These are phyloP conservation scores for Cladosporium halotolerans DNA, from an alignment of 2,329 filamentous ascomycete genomes.

Conservation along the genomic window DNA sequence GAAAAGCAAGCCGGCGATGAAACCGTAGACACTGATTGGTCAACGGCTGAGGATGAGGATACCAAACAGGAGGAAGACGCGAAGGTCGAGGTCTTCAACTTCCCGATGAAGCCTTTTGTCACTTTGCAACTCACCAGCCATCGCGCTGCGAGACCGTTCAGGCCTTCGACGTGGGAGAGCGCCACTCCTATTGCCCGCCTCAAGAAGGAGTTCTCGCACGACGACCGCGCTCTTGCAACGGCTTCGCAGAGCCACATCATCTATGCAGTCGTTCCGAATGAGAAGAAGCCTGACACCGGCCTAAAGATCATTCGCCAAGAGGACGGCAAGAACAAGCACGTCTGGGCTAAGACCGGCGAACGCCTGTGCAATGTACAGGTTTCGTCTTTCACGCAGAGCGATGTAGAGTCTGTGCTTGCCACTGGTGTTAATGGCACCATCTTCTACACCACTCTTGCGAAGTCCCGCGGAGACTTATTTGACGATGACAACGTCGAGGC, in stretches of 20 bases:
- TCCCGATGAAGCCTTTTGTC: slow-evolving; percentile 94
- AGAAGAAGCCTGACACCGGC: slow-evolving; percentile 67
- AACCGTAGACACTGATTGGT: slow-evolving; percentile 66
- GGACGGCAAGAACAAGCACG: slow-evolving; percentile 82
- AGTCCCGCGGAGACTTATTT: slow-evolving; percentile 70
- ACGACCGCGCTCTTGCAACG: slow-evolving; percentile 86
- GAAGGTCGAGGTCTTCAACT: slow-evolving; percentile 75
- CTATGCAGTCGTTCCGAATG: slow-evolving; percentile 67
- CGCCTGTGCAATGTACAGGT: slow-evolving; percentile 91
- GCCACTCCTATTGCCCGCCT: slow-evolving; percentile 69
- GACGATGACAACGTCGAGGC: slow-evolving; percentile 73
- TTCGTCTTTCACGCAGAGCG: slow-evolving; percentile 48
- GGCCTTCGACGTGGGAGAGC: slow-evolving; percentile 35
- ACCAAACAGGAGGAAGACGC: slow-evolving; percentile 62
- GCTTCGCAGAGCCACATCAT: slow-evolving; percentile 88
- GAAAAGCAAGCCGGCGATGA: slow-evolving; percentile 46
- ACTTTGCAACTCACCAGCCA: slow-evolving; percentile 63
- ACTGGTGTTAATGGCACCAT: slow-evolving; percentile 92
- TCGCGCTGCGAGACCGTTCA: slow-evolving; percentile 4
- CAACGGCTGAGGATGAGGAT: slow-evolving; percentile 72
- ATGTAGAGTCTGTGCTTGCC: slow-evolving; percentile 77
- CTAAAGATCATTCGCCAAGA: slow-evolving; percentile 91
- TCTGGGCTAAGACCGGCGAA: slow-evolving; percentile 87
- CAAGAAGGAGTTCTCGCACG: slow-evolving; percentile 97
- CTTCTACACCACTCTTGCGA: slow-evolving; percentile 85